Base-by-base conservation (phyloP, 2,329 filamentous ascomycete genomes). In the Aspergillus ochraceoroseus region DNA sequence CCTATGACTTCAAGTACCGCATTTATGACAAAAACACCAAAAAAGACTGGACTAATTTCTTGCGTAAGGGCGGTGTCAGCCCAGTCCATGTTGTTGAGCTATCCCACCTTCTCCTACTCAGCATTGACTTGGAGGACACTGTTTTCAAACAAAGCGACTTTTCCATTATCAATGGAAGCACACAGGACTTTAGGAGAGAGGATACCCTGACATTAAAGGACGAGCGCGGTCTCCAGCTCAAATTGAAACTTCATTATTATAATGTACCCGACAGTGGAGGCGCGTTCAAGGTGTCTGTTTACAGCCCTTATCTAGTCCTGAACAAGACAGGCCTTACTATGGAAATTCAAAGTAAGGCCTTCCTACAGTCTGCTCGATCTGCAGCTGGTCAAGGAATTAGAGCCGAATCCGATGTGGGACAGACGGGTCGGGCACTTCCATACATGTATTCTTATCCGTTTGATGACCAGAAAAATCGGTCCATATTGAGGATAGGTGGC, bases 21-120 rank as follows among this genome's bases (percentile, higher is more conserved):
- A 96, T 98, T 40, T 98, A 96, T 59, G 92, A 98, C 70, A 95
- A 94, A 70, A 94, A 95, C 63, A 95, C 89, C 0, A 94, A 90
- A 72, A 95, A 94, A 62, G 92, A 98, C 62, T 98, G 92, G 92
- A 94, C 87, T 3, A 98, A 98, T 63, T 98, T 98, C 68, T 70
- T 98, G 32, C 81, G 92, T 42, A 96, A 95, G 65, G 92, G 94
- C 17, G 94, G 94, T 9, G 83, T 96, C 41, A 98, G 92, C 61
- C 94, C 94, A 0, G 89, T 98, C 0, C 92, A 98, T 61, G 89
- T 96, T 7, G 90, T 96, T 12, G 90, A 98, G 65, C 73, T 98
- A 13, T 95, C 90, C 0, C 94, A 96, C 65, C 73, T 98, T 6
- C 74, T 98, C 2, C 73, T 98, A 19, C 77, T 98, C 55, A 96